phyloP scores from a whole-genome alignment of 1,139 yeast genomes.

The Pneumocystis jirovecii region DNA sequence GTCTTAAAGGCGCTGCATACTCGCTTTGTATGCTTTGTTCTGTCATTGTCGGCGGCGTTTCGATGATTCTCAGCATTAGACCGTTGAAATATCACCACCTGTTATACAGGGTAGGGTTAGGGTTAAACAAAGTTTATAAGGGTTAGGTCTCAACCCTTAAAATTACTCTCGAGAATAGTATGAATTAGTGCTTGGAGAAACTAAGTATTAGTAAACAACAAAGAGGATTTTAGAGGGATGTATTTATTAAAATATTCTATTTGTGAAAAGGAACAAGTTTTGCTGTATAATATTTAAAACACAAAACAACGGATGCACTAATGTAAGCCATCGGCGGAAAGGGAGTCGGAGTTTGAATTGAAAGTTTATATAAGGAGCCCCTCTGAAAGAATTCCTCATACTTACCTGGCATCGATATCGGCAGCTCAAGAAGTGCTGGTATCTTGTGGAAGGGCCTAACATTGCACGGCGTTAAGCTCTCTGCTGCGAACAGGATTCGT shows the following conservation, averaged over 20 bases:
- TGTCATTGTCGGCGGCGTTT: neutral
- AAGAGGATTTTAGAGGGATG: too few relatives aligned
- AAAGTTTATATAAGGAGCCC: neutral
- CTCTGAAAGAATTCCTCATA: neutral
- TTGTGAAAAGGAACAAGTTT: neutral
- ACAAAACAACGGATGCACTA: too few relatives aligned
- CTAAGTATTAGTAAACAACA: too few relatives aligned
- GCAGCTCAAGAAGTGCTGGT: neutral
- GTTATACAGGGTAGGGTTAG: neutral
- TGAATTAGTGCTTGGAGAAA: too few relatives aligned
- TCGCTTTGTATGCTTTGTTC: neutral
- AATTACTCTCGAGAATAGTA: too few relatives aligned
- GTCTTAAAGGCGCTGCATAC: neutral
- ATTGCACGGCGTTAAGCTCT: neutral
- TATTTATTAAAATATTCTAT: too few relatives aligned
- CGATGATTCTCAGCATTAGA: neutral
- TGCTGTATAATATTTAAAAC: neutral
- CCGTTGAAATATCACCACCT: neutral
- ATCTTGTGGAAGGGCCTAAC: neutral
- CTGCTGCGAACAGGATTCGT: conserved; percentile 1
- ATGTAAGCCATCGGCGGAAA: too few relatives aligned
- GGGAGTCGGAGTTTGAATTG: neutral
- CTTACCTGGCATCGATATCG: conserved; percentile 1
- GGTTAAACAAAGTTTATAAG: too few relatives aligned
- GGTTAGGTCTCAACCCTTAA: too few relatives aligned